Percentiles rank a stretch among this genome's conserved stretches.
These are phyloP conservation scores for Acanthamoeba culbertsoni DNA, from an alignment of 208 protist genomes.

Conservation along the genomic window DNA sequence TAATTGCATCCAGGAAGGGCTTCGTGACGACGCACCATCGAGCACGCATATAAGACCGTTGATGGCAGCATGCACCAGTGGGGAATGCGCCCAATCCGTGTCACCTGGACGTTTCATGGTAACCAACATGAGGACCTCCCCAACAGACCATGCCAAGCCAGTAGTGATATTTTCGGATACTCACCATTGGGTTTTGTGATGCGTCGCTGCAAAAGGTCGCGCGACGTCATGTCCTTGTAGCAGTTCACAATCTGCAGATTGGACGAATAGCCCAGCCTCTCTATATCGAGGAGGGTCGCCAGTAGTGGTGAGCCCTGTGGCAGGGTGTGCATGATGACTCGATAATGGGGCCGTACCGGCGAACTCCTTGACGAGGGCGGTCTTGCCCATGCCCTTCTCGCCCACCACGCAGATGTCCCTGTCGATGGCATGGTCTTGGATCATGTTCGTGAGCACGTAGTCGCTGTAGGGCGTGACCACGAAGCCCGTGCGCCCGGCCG, in stretches of 20 bases:
- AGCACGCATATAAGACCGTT: conserved; percentile 88
- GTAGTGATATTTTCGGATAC: conserved; percentile 58
- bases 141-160: too few species aligned
- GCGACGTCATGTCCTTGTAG: conserved; percentile 93
- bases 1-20: too few species aligned
- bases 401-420: conserved; percentile 89
- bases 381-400: conserved; percentile 90
- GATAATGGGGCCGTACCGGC: conserved; percentile 84
- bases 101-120: conserved; percentile 76
- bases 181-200: conserved; percentile 77
- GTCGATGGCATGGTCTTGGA: conserved; percentile 76
- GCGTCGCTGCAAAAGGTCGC: conserved; percentile 93
- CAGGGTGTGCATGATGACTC: too few species aligned
- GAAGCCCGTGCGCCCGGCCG: background rate
- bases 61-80: conserved; percentile 88
- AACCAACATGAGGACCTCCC: too few species aligned
- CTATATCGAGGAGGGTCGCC: too few species aligned
- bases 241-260: conserved; percentile 81
- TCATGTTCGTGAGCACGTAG: conserved; percentile 59
- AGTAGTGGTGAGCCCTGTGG: too few species aligned
- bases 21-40: conserved; percentile 91
- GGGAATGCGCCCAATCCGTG: conserved; percentile 89
- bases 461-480: conserved; percentile 7
- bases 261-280: background rate
- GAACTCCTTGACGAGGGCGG: conserved; percentile 85